Conservation (phyloP, 148 eudicot species). For the Oxyria digyna region DNA sequence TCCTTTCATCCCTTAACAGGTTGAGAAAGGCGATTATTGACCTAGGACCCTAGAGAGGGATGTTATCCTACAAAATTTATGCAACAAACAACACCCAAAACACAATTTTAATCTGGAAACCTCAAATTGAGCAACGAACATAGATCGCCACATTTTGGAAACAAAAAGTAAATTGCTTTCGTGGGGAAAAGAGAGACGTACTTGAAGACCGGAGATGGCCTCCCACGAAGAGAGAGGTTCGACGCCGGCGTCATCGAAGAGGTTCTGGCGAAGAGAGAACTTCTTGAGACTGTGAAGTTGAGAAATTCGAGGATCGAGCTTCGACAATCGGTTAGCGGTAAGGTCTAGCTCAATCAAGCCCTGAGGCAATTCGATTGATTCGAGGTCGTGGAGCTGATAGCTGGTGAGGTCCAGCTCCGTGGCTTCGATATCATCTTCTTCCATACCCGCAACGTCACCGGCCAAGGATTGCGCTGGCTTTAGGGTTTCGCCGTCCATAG, state of each 20-base stretch:
- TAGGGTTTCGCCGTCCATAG: conserved; percentile 11
- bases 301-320: conserved; percentile 59
- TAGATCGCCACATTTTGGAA: background rate
- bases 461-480: background rate
- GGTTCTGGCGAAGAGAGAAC: conserved; percentile 88
- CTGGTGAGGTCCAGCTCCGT: conserved; percentile 58
- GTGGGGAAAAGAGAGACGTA: conserved; percentile 13
- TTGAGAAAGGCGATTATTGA: background rate
- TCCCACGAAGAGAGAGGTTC: conserved; percentile 50
- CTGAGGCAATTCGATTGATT: conserved; percentile 51
- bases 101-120: background rate
- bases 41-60: background rate
- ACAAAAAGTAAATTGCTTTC: background rate
- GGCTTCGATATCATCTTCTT: conserved; percentile 15
- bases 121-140: background rate
- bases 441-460: conserved; percentile 3
- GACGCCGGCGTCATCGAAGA: conserved; percentile 54
- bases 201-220: conserved; percentile 57
- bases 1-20: background rate
- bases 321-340: conserved; percentile 68
- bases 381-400: conserved; percentile 62
- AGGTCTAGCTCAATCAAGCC: conserved; percentile 77
- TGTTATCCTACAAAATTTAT: background rate
- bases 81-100: background rate
- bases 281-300: conserved; percentile 55